Percentiles rank a stretch among this genome's conserved stretches.
phyloP scores from a whole-genome alignment of 2,329 filamentous ascomycete species.

The Aspergillus carbonarius region DNA sequence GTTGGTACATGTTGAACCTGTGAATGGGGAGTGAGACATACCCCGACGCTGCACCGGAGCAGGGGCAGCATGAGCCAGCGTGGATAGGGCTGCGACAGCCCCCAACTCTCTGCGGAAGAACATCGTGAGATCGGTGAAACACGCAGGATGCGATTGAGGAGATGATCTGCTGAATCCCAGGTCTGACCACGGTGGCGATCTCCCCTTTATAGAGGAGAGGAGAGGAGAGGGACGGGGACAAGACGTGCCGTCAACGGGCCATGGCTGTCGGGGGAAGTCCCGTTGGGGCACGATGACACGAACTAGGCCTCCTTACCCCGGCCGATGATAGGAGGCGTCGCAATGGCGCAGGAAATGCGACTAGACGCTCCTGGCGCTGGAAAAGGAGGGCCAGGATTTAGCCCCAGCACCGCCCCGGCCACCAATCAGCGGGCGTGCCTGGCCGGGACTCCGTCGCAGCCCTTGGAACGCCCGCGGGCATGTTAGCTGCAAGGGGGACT shows the following conservation, averaged over 20 bases:
- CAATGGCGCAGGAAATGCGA: neutral
- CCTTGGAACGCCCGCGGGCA: neutral
- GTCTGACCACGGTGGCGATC: neutral
- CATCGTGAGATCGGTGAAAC: neutral
- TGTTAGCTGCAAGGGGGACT: neutral
- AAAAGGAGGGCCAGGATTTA: neutral
- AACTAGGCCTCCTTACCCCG: neutral
- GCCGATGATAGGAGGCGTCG: neutral
- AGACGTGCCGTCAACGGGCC: neutral
- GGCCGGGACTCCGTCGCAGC: neutral
- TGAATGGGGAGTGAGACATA: neutral
- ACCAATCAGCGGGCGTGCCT: neutral
- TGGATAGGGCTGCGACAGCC: neutral
- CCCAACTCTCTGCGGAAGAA: neutral
- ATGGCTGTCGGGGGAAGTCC: neutral
- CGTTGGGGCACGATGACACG: neutral
- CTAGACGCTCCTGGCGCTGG: neutral
- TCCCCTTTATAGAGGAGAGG: neutral
- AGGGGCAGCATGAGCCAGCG: conserved; percentile 5
- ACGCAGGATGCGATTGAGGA: neutral
- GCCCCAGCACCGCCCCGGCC: neutral
- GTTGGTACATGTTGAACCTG: neutral
- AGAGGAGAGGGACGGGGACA: neutral
- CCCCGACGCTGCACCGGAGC: conserved; percentile 5
- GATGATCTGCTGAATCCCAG: neutral